Conservation (phyloP, 305 asterid species). For the Solanum aculeatissimum region DNA sequence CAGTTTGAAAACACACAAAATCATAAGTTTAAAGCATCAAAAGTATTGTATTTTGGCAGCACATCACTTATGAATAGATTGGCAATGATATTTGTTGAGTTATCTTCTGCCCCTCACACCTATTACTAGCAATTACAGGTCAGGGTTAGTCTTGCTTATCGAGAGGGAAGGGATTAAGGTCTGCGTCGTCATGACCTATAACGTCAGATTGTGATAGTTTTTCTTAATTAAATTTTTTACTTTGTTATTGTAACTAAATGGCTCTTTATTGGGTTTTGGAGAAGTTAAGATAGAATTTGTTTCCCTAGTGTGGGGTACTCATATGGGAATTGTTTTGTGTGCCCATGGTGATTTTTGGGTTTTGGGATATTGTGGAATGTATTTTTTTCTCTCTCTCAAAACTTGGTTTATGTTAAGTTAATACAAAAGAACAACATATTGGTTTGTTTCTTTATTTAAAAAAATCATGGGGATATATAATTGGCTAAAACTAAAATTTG, state of each 20-base stretch:
- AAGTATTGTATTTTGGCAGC: no score
- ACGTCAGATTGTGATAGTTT: no score
- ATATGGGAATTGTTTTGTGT: constrained; percentile 18
- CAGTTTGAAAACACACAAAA: no score
- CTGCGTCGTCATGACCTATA: no score
- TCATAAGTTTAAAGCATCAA: no score
- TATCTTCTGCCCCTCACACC: no score
- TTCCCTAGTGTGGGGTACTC: constrained; percentile 1
- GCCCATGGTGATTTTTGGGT: constrained; percentile 33
- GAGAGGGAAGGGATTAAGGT: no score
- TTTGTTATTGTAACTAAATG: neutral
- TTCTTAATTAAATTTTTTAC: neutral
- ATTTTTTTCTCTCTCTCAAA: neutral
- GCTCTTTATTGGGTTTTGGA: constrained; percentile 33
- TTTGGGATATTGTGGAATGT: neutral
- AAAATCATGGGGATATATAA: constrained; percentile 15
- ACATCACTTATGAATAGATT: no score
- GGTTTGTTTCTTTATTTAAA: constrained; percentile 36
- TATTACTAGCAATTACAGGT: no score
- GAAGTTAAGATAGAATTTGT: neutral
- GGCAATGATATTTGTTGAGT: no score
- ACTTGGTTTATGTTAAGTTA: constrained; percentile 3
- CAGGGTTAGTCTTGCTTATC: no score
- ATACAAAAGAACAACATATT: constrained; percentile 36
- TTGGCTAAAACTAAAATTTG: constrained; percentile 26